A percentile compares a stretch with the other conserved stretches of the same genome.
phyloP scores from a whole-genome alignment of 2,329 filamentous ascomycete genomes.

The Didymella arachidicola region DNA sequence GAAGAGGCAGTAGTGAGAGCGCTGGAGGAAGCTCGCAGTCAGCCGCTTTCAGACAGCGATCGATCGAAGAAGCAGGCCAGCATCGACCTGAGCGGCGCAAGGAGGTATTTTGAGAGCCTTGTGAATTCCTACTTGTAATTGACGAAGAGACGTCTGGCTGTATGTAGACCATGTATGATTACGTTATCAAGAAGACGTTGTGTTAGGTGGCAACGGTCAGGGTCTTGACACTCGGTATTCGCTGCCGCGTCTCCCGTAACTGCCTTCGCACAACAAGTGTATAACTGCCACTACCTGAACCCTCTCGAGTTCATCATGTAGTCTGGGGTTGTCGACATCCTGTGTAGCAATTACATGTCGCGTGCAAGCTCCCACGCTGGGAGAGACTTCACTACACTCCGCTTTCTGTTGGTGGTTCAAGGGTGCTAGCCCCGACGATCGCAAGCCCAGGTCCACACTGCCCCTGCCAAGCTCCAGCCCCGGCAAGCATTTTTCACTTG shows the following conservation, averaged over 20 bases:
- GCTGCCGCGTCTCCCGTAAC: not conserved
- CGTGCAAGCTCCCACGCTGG: constrained; percentile 1
- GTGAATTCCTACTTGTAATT: constrained; percentile 40
- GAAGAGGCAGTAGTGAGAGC: constrained; percentile 32
- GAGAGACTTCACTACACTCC: not conserved
- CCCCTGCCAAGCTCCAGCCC: constrained; percentile 20
- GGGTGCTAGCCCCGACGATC: constrained; percentile 16
- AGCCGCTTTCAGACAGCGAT: constrained; percentile 26
- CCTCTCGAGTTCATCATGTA: not conserved
- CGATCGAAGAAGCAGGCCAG: constrained; percentile 26
- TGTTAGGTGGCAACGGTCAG: not conserved
- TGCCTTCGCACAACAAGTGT: not conserved
- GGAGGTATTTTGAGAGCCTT: constrained; percentile 43
- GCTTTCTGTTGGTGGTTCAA: constrained; percentile 7
- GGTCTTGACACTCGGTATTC: not conserved
- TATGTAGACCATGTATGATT: constrained; percentile 9
- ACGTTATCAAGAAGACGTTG: not conserved
- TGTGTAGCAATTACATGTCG: constrained; percentile 2
- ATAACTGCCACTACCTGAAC: not conserved
- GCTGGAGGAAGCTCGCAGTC: constrained; percentile 46
- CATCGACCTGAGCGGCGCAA: constrained; percentile 30
- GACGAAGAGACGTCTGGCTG: not conserved
- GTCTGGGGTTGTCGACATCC: not conserved
- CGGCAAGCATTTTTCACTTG: constrained; percentile 20
- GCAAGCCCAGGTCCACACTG: constrained; percentile 2